Conservation (phyloP, 345 rosid species). For the Eutrema japonicum region DNA sequence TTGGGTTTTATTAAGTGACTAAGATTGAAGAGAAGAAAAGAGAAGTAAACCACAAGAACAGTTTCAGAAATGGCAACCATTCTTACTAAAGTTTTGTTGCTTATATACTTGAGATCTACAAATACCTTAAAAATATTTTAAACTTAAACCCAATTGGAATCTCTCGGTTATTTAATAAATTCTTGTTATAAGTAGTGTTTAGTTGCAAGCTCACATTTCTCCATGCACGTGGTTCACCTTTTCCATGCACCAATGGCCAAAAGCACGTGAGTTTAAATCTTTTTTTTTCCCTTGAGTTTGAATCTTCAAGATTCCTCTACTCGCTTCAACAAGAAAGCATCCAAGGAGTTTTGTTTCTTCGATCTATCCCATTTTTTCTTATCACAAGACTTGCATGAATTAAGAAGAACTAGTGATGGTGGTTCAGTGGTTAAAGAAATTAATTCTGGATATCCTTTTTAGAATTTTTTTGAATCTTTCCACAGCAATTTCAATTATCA, state of each 20-base stretch:
- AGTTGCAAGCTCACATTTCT: constrained; percentile 8
- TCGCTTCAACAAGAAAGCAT: not conserved
- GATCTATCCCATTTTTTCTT: not conserved
- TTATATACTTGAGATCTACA: constrained; percentile 29
- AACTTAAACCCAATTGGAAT: not conserved
- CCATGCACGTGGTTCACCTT: constrained; percentile 34
- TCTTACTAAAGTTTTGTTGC: not conserved
- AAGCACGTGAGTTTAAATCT: constrained; percentile 22
- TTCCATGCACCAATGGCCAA: constrained; percentile 28
- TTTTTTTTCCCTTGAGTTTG: not conserved
- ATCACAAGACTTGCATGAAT: not conserved
- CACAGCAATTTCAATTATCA: too few relatives aligned
- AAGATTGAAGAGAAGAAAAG: constrained; percentile 4
- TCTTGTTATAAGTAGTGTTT: not conserved
- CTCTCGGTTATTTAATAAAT: not conserved
- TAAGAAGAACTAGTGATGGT: too few relatives aligned
- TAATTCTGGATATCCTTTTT: too few relatives aligned
- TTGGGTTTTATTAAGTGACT: constrained; percentile 5
- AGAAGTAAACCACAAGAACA: not conserved
- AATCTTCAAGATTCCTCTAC: not conserved
- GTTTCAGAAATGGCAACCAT: not conserved
- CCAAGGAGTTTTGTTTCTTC: constrained; percentile 4
- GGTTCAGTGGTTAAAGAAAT: too few relatives aligned
- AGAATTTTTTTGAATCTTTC: too few relatives aligned
- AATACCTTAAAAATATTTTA: not conserved